These are phyloP conservation scores for Phallus indusiatus DNA, from an alignment of 768 basidiomycete genomes.

Conservation along the genomic window DNA sequence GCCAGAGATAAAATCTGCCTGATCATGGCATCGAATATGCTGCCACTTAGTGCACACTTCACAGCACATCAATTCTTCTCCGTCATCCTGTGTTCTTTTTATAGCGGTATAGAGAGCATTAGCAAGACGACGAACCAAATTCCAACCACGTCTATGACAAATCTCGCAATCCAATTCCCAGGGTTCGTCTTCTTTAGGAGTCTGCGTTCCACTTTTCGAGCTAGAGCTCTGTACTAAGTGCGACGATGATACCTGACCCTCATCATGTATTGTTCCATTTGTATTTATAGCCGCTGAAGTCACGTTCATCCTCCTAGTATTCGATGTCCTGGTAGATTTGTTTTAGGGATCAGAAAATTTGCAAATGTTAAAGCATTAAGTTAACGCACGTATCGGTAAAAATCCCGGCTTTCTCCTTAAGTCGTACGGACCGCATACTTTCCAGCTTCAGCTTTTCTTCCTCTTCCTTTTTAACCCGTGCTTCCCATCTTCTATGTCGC, in stretches of 20 bases:
- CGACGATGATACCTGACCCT: background rate
- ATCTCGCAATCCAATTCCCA: conserved; percentile 90
- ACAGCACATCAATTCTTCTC: conserved; percentile 70
- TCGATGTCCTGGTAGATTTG: background rate
- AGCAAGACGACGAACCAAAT: conserved; percentile 43
- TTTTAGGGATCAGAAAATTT: background rate
- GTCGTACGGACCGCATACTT: conserved; percentile 4
- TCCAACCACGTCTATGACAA: conserved; percentile 62
- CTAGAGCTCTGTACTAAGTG: conserved; percentile 5
- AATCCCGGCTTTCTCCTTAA: background rate
- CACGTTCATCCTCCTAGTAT: background rate
- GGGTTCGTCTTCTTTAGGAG: conserved; percentile 44
- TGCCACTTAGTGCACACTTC: conserved; percentile 82
- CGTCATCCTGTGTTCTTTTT: conserved; percentile 58
- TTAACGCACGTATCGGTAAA: background rate
- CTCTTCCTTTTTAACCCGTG: conserved; percentile 29
- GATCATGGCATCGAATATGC: conserved; percentile 79
- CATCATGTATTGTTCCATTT: conserved; percentile 3
- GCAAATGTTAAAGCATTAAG: no score
- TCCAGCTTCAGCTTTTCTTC: conserved; percentile 28
- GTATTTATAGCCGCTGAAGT: conserved; percentile 4
- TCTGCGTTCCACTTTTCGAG: conserved; percentile 37
- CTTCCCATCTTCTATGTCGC: conserved; percentile 43
- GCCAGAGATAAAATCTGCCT: conserved; percentile 53
- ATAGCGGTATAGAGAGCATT: conserved; percentile 9